Percentiles rank a stretch among this genome's conserved stretches.
phyloP scores from a whole-genome alignment of 2,329 filamentous ascomycete species.

The Colletotrichum costaricense region DNA sequence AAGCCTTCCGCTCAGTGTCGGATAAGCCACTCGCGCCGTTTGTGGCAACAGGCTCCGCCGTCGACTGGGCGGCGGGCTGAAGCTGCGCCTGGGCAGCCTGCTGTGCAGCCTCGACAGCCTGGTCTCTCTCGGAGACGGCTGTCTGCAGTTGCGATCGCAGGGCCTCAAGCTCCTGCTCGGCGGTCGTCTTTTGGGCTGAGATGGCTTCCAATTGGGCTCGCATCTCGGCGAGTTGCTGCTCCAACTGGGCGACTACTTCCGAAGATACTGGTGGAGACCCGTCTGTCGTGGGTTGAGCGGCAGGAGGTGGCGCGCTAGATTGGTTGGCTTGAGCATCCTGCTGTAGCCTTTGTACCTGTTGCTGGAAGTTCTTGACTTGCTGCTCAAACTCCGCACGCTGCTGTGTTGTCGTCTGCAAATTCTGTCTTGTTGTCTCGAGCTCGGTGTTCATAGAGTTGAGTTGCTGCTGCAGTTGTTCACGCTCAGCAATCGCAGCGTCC shows the following conservation, averaged over 20 bases:
- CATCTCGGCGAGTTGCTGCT: constrained; percentile 60
- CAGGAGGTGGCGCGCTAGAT: constrained; percentile 44
- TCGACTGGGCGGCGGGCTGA: constrained; percentile 18
- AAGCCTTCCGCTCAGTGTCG: constrained; percentile 68
- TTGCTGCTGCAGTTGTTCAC: constrained; percentile 64
- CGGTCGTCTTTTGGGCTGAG: constrained; percentile 73
- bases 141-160: constrained; percentile 70
- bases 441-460: constrained; percentile 64
- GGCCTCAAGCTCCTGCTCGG: constrained; percentile 71
- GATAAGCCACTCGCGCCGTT: constrained; percentile 50
- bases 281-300: constrained; percentile 42
- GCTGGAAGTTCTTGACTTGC: constrained; percentile 57
- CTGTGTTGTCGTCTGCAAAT: constrained; percentile 44
- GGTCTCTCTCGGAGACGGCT: constrained; percentile 73
- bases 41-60: neutral
- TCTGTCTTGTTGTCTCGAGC: constrained; percentile 59
- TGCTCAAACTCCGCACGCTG: constrained; percentile 52
- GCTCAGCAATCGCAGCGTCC: constrained; percentile 61
- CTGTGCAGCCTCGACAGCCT: constrained; percentile 57
- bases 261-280: constrained; percentile 54
- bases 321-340: constrained; percentile 52
- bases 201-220: constrained; percentile 74
- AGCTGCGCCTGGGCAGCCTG: constrained; percentile 37
- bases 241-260: constrained; percentile 60
- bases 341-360: constrained; percentile 51